Evolutionary conservation across 2,329 filamentous ascomycete genomes (phyloP), one percentile per base, ranked within the genome.

Genomic region (Rutstroemia sydowiana): DNA sequence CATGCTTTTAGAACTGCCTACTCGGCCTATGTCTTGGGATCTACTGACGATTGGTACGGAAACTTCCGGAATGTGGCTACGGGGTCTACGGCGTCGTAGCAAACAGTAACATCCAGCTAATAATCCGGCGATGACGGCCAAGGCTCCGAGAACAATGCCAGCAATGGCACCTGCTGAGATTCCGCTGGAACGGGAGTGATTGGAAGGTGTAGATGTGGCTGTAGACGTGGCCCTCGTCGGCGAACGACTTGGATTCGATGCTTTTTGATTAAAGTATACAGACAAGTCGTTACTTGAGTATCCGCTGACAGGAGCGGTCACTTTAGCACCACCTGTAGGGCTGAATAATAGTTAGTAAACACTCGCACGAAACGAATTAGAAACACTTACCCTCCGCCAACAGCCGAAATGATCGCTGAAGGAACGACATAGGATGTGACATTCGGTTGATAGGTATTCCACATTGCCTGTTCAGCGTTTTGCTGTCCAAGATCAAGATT

Each of bases 401-500:
- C 70, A 3, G 70, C 72, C 34, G 71, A 63, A 31, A 75, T 64
- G 9, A 84, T 68, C 23, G 71, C 71, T 5, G 70, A 66, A 4
- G 80, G 80, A 4, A 84, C 77, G n/a, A 63, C 61, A 61, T 84
- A 82, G 5, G 65, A 66, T 7, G 74, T 74, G 10, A 79, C 67
- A 32, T 73, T 73, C 1, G 75, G 69, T 20, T 70, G 65, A 57
- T 73, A 82, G 9, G 73, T 66, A 52, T 73, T 70, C 79, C 79
- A 83, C 9, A 72, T 63, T 36, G 72, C 65, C 9, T 71, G 63
- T 36, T 73, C 66, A 5, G 68, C 61, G 45, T 75, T 76, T 30
- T 75, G 73, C 49, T 73, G 68, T 20, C 78, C 75, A 21, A 81
- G 64, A 58, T 81, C 74, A 53, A 78, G 66, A 54, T 78, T 77